These are phyloP conservation scores for Vicia faba DNA, from an alignment of 306 rosid species.

Conservation along the genomic window DNA sequence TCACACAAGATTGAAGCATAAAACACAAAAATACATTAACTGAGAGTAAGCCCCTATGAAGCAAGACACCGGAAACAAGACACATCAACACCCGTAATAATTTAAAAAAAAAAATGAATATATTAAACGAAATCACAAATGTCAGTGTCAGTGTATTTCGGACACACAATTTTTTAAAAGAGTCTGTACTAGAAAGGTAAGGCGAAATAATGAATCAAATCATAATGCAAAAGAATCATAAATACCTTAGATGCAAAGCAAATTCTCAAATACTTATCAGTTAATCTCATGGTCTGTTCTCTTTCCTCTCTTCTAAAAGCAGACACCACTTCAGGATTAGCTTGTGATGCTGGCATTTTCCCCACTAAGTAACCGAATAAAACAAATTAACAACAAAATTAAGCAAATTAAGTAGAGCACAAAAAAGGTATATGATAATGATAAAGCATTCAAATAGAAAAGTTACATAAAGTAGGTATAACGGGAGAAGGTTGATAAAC, in stretches of 20 bases:
- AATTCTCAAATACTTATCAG: conserved; percentile 51
- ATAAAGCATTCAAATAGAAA: not conserved
- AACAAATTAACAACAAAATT: conserved; percentile 20
- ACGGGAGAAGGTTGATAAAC: conserved; percentile 68
- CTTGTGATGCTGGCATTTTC: conserved; percentile 75
- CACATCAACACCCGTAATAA: no score
- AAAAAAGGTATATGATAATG: not conserved
- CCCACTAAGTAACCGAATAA: conserved; percentile 60
- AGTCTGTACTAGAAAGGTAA: no score
- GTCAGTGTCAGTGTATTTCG: no score
- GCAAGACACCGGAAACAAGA: no score
- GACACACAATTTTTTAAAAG: no score
- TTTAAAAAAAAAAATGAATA: no score
- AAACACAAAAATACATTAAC: conserved; percentile 2
- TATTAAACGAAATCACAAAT: no score
- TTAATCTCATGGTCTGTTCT: conserved; percentile 51
- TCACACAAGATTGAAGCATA: not conserved
- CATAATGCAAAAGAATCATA: not conserved
- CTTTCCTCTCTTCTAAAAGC: conserved; percentile 68
- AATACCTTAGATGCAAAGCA: conserved; percentile 66
- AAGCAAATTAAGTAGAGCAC: not conserved
- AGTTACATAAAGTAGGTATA: conserved; percentile 72
- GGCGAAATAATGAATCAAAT: not conserved
- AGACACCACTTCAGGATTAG: conserved; percentile 59
- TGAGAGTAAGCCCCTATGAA: no score